A percentile compares a stretch with the other conserved stretches of the same genome.
Conservation (phyloP, 257 asterid species). For the Solanum gracilifrons region DNA sequence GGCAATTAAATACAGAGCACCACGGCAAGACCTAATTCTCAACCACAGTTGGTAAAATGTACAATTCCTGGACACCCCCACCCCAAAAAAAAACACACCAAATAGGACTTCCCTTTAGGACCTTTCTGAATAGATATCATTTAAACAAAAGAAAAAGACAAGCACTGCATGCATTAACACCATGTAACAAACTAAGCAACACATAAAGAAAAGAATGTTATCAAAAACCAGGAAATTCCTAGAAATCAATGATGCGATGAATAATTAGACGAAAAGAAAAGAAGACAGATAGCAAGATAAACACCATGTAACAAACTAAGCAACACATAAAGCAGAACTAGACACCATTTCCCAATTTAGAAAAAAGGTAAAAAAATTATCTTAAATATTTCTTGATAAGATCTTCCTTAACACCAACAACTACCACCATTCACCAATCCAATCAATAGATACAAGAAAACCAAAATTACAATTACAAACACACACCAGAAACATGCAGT, state of each 20-base stretch:
- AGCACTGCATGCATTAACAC: background rate
- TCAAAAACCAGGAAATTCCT: background rate
- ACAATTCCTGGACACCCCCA: background rate
- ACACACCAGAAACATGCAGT: background rate
- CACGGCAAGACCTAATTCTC: background rate
- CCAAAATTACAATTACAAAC: background rate
- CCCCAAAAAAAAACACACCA: background rate
- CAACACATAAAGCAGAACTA: background rate
- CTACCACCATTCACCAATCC: background rate
- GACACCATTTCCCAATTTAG: background rate
- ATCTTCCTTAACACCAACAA: background rate
- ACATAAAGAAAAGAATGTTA: too few relatives aligned
- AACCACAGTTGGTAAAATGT: background rate
- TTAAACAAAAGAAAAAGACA: background rate
- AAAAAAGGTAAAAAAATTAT: background rate
- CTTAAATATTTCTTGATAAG: background rate
- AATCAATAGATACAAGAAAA: background rate
- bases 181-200: too few relatives aligned
- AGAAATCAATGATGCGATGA: background rate
- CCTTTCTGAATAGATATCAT: background rate
- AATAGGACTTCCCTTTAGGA: background rate
- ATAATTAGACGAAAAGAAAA: background rate
- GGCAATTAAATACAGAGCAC: background rate
- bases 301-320: background rate
- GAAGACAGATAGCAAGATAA: background rate